Evolutionary conservation across 23 red algal species (phyloP).

Genomic region (Gracilaria domingensis): DNA sequence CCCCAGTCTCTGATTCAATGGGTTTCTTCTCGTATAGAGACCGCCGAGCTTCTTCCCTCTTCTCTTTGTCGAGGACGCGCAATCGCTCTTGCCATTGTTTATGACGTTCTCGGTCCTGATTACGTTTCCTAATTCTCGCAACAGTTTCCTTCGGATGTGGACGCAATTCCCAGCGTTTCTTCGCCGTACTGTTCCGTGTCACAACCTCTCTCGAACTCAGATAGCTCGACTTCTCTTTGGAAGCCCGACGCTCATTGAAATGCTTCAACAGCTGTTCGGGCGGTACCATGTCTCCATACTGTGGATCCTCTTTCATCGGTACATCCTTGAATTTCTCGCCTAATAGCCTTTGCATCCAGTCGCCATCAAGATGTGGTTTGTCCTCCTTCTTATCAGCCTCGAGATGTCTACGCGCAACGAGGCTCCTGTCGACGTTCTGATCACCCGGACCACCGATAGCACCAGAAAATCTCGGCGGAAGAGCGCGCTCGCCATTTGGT

Average conservation of each 20-base stretch:
- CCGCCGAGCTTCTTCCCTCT: background rate
- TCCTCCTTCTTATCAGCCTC: background rate
- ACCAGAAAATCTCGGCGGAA: background rate
- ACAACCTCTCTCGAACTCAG: background rate
- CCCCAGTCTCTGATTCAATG: slow-evolving; percentile 6
- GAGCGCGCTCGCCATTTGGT: background rate
- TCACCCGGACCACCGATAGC: slow-evolving; percentile 9
- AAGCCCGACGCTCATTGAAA: background rate
- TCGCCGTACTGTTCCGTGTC: background rate
- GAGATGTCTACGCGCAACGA: background rate
- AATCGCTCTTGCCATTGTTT: background rate
- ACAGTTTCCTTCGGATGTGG: background rate
- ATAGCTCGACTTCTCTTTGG: background rate
- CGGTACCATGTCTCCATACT: slow-evolving; percentile 23
- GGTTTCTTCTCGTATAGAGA: background rate
- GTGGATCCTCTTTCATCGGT: slow-evolving; percentile 22
- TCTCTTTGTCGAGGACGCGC: background rate
- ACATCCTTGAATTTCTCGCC: slow-evolving; percentile 4
- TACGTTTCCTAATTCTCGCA: background rate
- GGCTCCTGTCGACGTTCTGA: background rate
- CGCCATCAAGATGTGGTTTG: background rate
- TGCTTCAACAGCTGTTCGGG: slow-evolving; percentile 18
- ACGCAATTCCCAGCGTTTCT: background rate
- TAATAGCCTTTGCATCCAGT: slow-evolving; percentile 19
- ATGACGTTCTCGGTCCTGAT: background rate